Evolutionary conservation across 2,329 filamentous ascomycete genomes (phyloP).

Genomic region (Trichoderma cornu-damae): DNA sequence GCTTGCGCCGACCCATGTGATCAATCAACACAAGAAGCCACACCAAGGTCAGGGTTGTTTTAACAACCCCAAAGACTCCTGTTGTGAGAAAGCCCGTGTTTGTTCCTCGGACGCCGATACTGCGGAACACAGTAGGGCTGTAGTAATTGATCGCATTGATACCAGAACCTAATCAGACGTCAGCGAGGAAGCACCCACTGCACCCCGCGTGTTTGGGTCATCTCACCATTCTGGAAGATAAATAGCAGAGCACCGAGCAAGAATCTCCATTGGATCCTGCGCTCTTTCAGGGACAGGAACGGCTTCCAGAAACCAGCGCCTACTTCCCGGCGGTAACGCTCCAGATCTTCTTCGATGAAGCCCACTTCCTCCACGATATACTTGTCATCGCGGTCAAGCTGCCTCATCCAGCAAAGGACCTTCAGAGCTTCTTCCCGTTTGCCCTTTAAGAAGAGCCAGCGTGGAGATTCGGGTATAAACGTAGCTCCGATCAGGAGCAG

Average conservation of each 20-base stretch:
- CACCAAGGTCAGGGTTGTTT: neutral
- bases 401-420: conserved; percentile 13
- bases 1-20: conserved; percentile 9
- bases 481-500: conserved; percentile 2
- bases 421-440: conserved; percentile 7
- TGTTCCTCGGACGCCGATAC: conserved; percentile 11
- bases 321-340: conserved; percentile 5
- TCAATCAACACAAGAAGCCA: conserved; percentile 13
- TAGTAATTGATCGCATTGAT: conserved; percentile 16
- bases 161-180: neutral
- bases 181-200: neutral
- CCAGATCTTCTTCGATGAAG: conserved; percentile 9
- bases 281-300: conserved; percentile 10
- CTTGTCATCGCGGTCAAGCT: conserved; percentile 1
- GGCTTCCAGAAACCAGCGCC: conserved; percentile 15
- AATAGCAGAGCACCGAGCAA: conserved; percentile 4
- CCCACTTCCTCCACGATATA: conserved; percentile 10
- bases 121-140: conserved; percentile 10
- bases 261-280: conserved; percentile 7
- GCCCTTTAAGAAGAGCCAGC: conserved; percentile 12
- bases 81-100: conserved; percentile 10
- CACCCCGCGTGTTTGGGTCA: too few relatives aligned
- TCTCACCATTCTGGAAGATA: conserved; percentile 11
- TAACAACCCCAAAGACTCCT: conserved; percentile 11
- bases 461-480: conserved; percentile 10